Evolutionary conservation across 106 monocot species (phyloP), one percentile per base, ranked within the genome.

Genomic region (Dendrobium officinale): DNA sequence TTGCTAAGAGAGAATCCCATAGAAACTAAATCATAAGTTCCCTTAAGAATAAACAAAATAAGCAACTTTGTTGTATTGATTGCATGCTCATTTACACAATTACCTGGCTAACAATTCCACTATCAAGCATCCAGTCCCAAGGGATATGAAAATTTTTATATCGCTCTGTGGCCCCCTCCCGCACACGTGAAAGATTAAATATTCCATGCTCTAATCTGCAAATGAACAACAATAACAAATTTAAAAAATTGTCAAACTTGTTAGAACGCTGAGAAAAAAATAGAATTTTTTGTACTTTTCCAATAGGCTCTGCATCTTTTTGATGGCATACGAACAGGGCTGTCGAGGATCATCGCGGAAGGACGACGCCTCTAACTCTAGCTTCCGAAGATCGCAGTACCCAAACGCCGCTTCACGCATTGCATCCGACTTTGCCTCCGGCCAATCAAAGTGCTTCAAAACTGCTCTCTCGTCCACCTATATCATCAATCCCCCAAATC

Each of bases 401-500:
- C 95, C 99, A 70, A 99, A 99, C 4, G 99, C 99, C 0, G 99
- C 99, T 80, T 99, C 99, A 19, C 99, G 86, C 91, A 99, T 87
- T 1, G 99, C 95, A 78, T 99, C 99, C 13, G 95, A 93, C 85
- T 95, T 99, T 18, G 84, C 85, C 87, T 99, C 99, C 78, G 99
- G 99, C 99, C 99, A 99, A 22, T 93, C 86, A 77, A 99, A 99
- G 80, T 95, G 99, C 88, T 99, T 99, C 87, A 99, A 80, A 78
- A 99, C 99, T 24, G 99, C 99, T 51, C 99, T 82, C 85, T 99
- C 99, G 70, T 99, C 99, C 80, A 99, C 99, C 99, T 99, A 82
- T 51, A 51, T 51, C 61, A 19, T 5, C 61, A 19, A 22, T 61
- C 22, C 75, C 76, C 49, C 17, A 58, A 64, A 79, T 61, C 2